These are phyloP conservation scores for Cytospora leucostoma DNA, from an alignment of 2,329 filamentous ascomycete species.

Conservation along the genomic window DNA sequence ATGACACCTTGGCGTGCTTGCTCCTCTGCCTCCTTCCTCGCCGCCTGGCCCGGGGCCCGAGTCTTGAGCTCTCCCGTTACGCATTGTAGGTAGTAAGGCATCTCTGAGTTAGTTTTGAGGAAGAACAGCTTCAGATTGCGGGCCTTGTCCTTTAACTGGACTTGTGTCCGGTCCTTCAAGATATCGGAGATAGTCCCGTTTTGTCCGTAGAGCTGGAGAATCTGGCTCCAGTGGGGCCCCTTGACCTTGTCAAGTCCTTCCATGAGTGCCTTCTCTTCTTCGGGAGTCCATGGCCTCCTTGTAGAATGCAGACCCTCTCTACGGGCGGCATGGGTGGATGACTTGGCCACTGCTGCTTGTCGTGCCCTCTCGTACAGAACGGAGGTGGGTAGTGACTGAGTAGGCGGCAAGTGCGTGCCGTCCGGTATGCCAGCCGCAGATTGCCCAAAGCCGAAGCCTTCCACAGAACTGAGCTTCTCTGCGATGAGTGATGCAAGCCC, in stretches of 20 bases:
- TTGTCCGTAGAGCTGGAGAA: conserved; percentile 78
- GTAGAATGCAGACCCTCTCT: conserved; percentile 61
- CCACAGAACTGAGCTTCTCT: conserved; percentile 29
- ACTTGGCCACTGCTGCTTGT: conserved; percentile 59
- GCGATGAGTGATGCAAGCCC: conserved; percentile 34
- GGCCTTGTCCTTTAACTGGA: conserved; percentile 90
- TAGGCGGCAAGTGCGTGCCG: conserved; percentile 51
- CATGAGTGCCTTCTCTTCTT: conserved; percentile 90
- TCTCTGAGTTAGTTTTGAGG: conserved; percentile 86
- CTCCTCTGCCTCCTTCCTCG: conserved; percentile 67
- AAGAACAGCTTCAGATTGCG: conserved; percentile 90
- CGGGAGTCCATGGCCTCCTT: conserved; percentile 81
- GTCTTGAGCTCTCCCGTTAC: conserved; percentile 91
- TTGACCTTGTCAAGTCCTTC: conserved; percentile 84
- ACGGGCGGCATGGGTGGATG: conserved; percentile 52
- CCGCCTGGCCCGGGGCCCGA: conserved; percentile 73
- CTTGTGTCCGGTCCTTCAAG: conserved; percentile 84
- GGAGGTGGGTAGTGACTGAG: conserved; percentile 57
- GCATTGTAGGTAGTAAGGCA: conserved; percentile 82
- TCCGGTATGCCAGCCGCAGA: conserved; percentile 32
- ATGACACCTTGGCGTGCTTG: conserved; percentile 62
- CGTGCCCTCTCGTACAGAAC: conserved; percentile 60
- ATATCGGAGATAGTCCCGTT: conserved; percentile 80
- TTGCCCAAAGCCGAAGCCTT: conserved; percentile 21
- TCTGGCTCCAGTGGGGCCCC: conserved; percentile 92